A percentile compares a stretch with the other conserved stretches of the same genome.
These are phyloP conservation scores for Candida manassasensis DNA, from an alignment of 805 yeast genomes.

Conservation along the genomic window DNA sequence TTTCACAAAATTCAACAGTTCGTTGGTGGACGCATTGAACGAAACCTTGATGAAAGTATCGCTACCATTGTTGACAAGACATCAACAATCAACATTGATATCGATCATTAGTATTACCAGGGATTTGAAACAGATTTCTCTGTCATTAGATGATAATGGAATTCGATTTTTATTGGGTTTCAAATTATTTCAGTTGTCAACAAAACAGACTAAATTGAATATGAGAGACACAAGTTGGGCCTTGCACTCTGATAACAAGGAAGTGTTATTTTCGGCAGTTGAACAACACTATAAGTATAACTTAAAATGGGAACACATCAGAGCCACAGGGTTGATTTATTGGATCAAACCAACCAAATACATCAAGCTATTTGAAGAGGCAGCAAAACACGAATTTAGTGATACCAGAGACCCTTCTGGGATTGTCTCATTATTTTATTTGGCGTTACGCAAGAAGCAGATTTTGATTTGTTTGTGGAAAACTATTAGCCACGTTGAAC, in stretches of 20 bases:
- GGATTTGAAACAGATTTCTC: constrained; percentile 44
- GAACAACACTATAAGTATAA: constrained; percentile 38
- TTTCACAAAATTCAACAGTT: constrained; percentile 34
- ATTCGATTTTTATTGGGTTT: constrained; percentile 66
- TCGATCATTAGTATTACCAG: constrained; percentile 63
- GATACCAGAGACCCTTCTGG: constrained; percentile 64
- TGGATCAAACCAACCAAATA: constrained; percentile 50
- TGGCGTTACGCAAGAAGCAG: constrained; percentile 75
- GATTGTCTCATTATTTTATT: constrained; percentile 63
- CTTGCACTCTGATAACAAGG: constrained; percentile 73
- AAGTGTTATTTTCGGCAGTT: constrained; percentile 51
- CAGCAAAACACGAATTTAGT: constrained; percentile 70
- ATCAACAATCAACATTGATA: constrained; percentile 81
- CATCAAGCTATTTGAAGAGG: constrained; percentile 48
- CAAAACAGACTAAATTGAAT: constrained; percentile 49
- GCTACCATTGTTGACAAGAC: constrained; percentile 80
- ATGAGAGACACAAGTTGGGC: constrained; percentile 91
- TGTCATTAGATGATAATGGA: constrained; percentile 59
- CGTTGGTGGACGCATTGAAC: constrained; percentile 44
- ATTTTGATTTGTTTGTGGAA: constrained; percentile 81
- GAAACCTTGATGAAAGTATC: constrained; percentile 61
- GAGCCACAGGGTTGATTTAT: constrained; percentile 59
- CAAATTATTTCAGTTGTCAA: constrained; percentile 51
- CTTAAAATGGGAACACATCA: constrained; percentile 57
- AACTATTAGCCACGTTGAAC: constrained; percentile 73